Conservation (phyloP, 805 yeast species). For the Ogataea pignaliae region DNA sequence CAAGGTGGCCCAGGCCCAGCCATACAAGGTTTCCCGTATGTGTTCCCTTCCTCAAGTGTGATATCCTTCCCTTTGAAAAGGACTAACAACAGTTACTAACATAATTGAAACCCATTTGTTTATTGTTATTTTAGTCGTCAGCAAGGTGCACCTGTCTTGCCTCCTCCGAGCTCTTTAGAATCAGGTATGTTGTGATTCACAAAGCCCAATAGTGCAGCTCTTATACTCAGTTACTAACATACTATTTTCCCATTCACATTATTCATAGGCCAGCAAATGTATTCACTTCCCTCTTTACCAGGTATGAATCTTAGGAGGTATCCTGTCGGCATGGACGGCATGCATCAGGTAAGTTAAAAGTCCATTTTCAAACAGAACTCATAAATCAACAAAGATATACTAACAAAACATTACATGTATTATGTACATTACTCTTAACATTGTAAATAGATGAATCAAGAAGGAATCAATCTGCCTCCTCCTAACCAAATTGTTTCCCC, state of each 20-base stretch:
- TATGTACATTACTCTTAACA: not conserved
- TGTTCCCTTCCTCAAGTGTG: not conserved
- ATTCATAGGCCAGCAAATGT: constrained; percentile 40
- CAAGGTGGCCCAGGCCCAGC: constrained; percentile 4
- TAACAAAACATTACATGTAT: constrained; percentile 21
- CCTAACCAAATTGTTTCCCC: constrained; percentile 26
- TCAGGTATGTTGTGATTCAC: constrained; percentile 39
- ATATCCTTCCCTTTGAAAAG: not conserved
- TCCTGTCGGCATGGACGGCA: constrained; percentile 40
- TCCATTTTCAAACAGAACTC: no score
- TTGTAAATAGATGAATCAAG: constrained; percentile 23
- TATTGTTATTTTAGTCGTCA: constrained; percentile 39
- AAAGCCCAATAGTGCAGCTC: not conserved
- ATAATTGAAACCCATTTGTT: not conserved
- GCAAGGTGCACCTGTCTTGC: constrained; percentile 49
- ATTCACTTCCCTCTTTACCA: constrained; percentile 49
- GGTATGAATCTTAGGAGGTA: constrained; percentile 47
- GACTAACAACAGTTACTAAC: constrained; percentile 10
- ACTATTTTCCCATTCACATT: not conserved
- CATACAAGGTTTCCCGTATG: constrained; percentile 13
- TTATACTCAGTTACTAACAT: not conserved
- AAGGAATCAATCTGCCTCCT: constrained; percentile 27
- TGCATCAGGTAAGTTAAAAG: constrained; percentile 27
- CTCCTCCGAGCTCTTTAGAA: constrained; percentile 51
- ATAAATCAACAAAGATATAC: constrained; percentile 3